Percentiles rank a stretch among this genome's conserved stretches.
Evolutionary conservation across 2,329 filamentous ascomycete species (phyloP).

Genomic region (Colletotrichum paranaense): DNA sequence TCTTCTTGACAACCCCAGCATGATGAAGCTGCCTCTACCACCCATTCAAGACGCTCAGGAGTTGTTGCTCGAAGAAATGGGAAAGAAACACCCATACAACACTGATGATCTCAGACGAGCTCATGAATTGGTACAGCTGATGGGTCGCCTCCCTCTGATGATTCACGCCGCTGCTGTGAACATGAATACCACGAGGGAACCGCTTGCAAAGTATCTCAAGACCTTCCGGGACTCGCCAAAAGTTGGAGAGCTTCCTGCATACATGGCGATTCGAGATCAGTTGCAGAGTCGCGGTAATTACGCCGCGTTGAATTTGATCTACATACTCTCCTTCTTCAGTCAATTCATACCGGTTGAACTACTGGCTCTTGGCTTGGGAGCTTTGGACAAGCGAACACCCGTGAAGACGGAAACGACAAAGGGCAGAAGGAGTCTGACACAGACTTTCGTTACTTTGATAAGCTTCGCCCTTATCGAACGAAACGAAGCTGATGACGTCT

Average conservation of each 20-base stretch:
- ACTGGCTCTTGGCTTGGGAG: constrained; percentile 65
- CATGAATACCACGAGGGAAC: constrained; percentile 69
- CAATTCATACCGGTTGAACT: constrained; percentile 75
- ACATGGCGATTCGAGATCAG: constrained; percentile 60
- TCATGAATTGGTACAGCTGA: constrained; percentile 70
- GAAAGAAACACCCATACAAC: constrained; percentile 65
- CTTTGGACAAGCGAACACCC: constrained; percentile 57
- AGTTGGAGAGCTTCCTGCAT: constrained; percentile 60
- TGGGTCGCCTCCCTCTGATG: constrained; percentile 74
- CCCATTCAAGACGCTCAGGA: constrained; percentile 67
- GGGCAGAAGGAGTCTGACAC: constrained; percentile 53
- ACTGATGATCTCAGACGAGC: constrained; percentile 67
- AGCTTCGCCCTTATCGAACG: constrained; percentile 64
- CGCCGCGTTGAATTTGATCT: constrained; percentile 73
- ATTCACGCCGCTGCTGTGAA: constrained; percentile 75
- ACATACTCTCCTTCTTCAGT: constrained; percentile 73
- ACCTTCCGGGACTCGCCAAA: constrained; percentile 67
- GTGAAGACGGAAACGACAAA: constrained; percentile 51
- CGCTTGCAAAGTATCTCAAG: constrained; percentile 70
- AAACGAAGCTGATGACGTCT: constrained; percentile 56
- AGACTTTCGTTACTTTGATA: constrained; percentile 62
- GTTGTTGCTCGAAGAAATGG: constrained; percentile 72
- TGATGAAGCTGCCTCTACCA: constrained; percentile 66
- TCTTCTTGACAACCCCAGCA: constrained; percentile 68
- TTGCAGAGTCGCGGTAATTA: constrained; percentile 56